phyloP scores from a whole-genome alignment of 2,329 filamentous ascomycete species.

The Fonsecaea pedrosoi region DNA sequence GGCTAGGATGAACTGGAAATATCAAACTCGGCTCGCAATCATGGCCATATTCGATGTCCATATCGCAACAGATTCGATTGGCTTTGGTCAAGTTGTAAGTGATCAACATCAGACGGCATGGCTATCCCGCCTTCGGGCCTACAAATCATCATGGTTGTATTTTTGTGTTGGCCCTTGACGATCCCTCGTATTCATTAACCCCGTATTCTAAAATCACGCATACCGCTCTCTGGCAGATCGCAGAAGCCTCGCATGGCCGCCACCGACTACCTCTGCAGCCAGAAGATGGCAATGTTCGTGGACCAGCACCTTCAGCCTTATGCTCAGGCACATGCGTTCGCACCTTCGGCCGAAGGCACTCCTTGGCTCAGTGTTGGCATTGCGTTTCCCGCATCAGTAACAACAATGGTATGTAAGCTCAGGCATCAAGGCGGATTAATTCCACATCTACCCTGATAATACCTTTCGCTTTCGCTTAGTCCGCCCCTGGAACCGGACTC shows the following conservation, averaged over 20 bases:
- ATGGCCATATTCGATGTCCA: background rate
- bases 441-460: background rate
- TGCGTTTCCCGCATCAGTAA: background rate
- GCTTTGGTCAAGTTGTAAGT: background rate
- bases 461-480: background rate
- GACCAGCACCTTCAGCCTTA: constrained; percentile 6
- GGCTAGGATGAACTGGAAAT: background rate
- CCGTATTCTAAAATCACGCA: constrained; percentile 7
- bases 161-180: constrained; percentile 10
- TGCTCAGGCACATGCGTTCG: constrained; percentile 11
- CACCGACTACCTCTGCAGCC: background rate
- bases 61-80: background rate
- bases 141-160: constrained; percentile 10
- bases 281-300: background rate
- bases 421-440: background rate
- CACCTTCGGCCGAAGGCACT: constrained; percentile 3
- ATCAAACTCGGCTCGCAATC: background rate
- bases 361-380: constrained; percentile 10
- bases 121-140: constrained; percentile 5
- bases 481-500: background rate
- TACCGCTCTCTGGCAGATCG: background rate
- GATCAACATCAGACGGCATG: constrained; percentile 4
- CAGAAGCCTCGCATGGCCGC: background rate
- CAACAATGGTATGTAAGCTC: background rate
- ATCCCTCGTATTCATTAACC: constrained; percentile 1